These are phyloP conservation scores for Cadophora sp. DNA, from an alignment of 2,329 filamentous ascomycete genomes.

Conservation along the genomic window DNA sequence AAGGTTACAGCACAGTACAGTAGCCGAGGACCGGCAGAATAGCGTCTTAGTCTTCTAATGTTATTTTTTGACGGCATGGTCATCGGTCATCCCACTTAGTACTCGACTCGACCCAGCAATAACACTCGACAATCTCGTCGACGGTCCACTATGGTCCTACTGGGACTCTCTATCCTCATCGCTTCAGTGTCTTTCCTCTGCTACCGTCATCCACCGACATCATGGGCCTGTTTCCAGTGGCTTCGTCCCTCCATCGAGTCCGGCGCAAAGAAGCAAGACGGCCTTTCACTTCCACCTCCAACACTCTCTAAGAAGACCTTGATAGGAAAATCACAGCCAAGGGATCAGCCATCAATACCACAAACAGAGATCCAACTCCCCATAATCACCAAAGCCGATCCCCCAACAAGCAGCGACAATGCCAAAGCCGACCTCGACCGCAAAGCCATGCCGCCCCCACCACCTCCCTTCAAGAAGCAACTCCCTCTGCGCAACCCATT, in stretches of 20 bases:
- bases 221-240: conserved; percentile 50
- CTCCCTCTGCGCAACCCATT: conserved; percentile 46
- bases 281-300: conserved; percentile 22
- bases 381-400: conserved; percentile 4
- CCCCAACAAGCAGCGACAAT: neutral
- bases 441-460: conserved; percentile 49
- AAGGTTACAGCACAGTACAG: too few species aligned
- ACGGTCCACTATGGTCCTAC: conserved; percentile 54
- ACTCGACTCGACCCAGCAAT: neutral
- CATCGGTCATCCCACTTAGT: neutral
- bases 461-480: conserved; percentile 39
- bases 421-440: conserved; percentile 41
- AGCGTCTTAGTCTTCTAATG: neutral
- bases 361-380: neutral
- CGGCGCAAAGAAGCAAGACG: conserved; percentile 22
- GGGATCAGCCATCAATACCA: neutral
- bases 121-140: conserved; percentile 12
- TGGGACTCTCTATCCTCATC: conserved; percentile 67
- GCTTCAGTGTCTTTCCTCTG: conserved; percentile 64
- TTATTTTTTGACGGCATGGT: conserved; percentile 3
- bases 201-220: conserved; percentile 59
- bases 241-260: conserved; percentile 27
- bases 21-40: neutral
- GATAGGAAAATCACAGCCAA: neutral
- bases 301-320: conserved; percentile 9